These are phyloP conservation scores for Ogataea methylovora DNA, from an alignment of 805 yeast species.

Conservation along the genomic window DNA sequence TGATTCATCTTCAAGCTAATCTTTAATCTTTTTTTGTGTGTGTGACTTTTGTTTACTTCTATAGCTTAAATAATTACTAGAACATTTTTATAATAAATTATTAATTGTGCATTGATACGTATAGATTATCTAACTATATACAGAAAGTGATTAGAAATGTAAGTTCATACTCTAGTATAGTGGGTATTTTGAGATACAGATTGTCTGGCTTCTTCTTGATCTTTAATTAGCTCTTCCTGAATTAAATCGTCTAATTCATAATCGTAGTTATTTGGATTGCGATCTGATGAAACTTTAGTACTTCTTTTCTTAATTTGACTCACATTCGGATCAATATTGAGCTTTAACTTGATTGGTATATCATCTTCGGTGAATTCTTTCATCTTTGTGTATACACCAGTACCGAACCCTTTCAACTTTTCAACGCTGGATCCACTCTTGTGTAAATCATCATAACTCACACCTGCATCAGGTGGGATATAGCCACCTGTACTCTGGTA, in stretches of 20 bases:
- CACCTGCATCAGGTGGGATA: constrained; percentile 24
- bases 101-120: background rate
- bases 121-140: background rate
- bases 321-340: constrained; percentile 14
- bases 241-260: constrained; percentile 42
- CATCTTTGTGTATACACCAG: constrained; percentile 18
- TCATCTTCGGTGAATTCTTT: constrained; percentile 18
- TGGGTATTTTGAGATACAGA: background rate
- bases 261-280: constrained; percentile 38
- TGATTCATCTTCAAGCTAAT: constrained; percentile 1
- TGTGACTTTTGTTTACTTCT: too few species aligned
- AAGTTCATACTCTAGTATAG: background rate
- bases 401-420: constrained; percentile 7
- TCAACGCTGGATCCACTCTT: constrained; percentile 1
- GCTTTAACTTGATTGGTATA: constrained; percentile 18
- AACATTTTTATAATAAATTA: background rate
- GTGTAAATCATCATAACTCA: constrained; percentile 2
- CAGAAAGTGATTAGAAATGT: background rate
- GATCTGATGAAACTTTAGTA: constrained; percentile 3
- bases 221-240: constrained; percentile 23
- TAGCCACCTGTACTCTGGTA: constrained; percentile 10
- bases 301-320: constrained; percentile 1
- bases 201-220: constrained; percentile 9
- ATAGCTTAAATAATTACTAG: too few species aligned
- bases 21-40: too few species aligned